phyloP scores from a whole-genome alignment of 176 grass and related monocot species.

The Eragrostis nindensis region DNA sequence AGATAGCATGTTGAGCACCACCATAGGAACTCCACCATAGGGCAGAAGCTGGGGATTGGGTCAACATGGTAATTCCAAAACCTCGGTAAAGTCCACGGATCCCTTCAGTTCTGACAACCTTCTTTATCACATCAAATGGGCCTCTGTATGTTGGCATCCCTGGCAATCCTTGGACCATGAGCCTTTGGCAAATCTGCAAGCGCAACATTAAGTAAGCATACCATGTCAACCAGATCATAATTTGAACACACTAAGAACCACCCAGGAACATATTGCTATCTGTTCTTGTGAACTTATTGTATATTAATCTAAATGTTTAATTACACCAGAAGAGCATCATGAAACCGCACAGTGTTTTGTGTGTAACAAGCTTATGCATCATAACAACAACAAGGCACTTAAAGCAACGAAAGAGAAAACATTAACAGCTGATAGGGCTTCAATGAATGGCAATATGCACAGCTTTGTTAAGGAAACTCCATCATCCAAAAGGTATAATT shows the following conservation, averaged over 20 bases:
- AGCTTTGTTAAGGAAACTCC: neutral
- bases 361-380: neutral
- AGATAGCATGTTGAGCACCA: conserved; percentile 88
- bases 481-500: neutral
- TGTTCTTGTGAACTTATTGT: neutral
- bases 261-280: neutral
- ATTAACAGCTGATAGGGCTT: neutral
- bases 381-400: neutral
- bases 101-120: conserved; percentile 77
- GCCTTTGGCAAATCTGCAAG: conserved; percentile 80
- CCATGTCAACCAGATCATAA: conserved; percentile 24
- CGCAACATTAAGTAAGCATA: conserved; percentile 25
- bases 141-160: conserved; percentile 78
- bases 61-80: conserved; percentile 87
- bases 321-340: neutral
- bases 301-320: neutral
- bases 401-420: neutral
- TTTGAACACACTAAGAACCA: neutral
- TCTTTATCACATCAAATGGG: conserved; percentile 74
- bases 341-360: neutral
- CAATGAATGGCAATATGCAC: neutral
- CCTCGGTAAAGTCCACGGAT: conserved; percentile 85
- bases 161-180: conserved; percentile 95
- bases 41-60: conserved; percentile 91
- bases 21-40: conserved; percentile 98